Evolutionary conservation across 1,284 basidiomycete species (phyloP).

Genomic region (Xerocomus nothofagi): DNA sequence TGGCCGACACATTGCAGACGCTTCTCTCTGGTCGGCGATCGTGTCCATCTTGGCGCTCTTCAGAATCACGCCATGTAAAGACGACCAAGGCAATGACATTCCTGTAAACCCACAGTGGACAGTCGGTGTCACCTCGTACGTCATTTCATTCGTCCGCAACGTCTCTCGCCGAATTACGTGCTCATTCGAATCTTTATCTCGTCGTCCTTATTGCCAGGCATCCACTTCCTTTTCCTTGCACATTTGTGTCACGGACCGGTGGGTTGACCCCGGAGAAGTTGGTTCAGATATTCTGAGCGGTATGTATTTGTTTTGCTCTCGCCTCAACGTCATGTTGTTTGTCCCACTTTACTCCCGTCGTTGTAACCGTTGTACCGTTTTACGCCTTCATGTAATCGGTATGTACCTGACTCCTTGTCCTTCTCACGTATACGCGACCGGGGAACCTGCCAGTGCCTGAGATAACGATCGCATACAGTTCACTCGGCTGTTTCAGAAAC

Average conservation of each 20-base stretch:
- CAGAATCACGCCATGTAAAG: conserved; percentile 26
- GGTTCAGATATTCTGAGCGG: conserved; percentile 18
- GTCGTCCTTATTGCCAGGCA: conserved; percentile 15
- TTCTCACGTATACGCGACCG: neutral
- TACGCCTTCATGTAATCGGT: neutral
- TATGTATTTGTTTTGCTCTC: neutral
- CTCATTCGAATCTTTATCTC: neutral
- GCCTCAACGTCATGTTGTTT: neutral
- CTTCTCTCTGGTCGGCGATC: conserved; percentile 35
- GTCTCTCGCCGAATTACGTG: too few species aligned
- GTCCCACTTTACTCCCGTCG: neutral
- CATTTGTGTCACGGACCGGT: conserved; percentile 24
- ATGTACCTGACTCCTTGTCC: neutral
- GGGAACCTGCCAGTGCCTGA: neutral
- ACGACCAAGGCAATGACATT: conserved; percentile 31
- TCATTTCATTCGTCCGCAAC: neutral
- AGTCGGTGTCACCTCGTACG: conserved; percentile 31
- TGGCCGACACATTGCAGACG: conserved; percentile 35
- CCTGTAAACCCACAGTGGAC: conserved; percentile 27
- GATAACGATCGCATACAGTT: neutral
- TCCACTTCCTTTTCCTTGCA: conserved; percentile 28
- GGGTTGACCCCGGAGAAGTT: conserved; percentile 23
- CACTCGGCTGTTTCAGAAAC: neutral
- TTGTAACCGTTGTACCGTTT: neutral
- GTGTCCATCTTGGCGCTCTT: conserved; percentile 34